phyloP scores from a whole-genome alignment of 257 asterid genomes.

The Craterostigma plantagineum region DNA sequence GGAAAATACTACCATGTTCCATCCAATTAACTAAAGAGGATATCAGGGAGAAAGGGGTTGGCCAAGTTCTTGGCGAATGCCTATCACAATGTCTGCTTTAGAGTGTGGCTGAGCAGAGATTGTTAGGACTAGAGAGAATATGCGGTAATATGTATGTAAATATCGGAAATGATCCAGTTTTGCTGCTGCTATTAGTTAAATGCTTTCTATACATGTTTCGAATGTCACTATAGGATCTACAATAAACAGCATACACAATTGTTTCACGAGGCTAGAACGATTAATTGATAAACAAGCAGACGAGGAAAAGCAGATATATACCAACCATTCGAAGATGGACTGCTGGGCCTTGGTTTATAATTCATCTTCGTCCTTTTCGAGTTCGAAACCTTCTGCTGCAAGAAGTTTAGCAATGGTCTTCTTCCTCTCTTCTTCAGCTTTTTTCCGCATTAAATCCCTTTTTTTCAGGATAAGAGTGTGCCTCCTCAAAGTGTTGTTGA shows the following conservation, averaged over 20 bases:
- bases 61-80: no score
- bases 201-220: no score
- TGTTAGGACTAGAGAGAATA: no score
- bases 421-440: constrained; percentile 67
- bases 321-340: not conserved
- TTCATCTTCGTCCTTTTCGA: constrained; percentile 46
- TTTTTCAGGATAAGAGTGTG: constrained; percentile 70
- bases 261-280: no score
- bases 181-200: not conserved
- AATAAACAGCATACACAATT: no score
- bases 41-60: no score
- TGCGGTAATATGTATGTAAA: constrained; percentile 8
- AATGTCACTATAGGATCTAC: no score
- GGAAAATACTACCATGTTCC: constrained; percentile 91
- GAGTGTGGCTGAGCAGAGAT: no score
- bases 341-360: constrained; percentile 6
- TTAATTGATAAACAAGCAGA: no score
- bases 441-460: constrained; percentile 59
- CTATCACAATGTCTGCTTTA: no score
- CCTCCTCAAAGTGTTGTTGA: constrained; percentile 54
- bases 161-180: constrained; percentile 12
- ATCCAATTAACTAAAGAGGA: constrained; percentile 29
- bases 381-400: constrained; percentile 95
- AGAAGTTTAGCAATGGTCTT: constrained; percentile 50
- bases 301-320: no score